A percentile compares a stretch with the other conserved stretches of the same genome.
Conservation (phyloP, 331 rosid genomes). For the Erythrophleum ivorense region DNA sequence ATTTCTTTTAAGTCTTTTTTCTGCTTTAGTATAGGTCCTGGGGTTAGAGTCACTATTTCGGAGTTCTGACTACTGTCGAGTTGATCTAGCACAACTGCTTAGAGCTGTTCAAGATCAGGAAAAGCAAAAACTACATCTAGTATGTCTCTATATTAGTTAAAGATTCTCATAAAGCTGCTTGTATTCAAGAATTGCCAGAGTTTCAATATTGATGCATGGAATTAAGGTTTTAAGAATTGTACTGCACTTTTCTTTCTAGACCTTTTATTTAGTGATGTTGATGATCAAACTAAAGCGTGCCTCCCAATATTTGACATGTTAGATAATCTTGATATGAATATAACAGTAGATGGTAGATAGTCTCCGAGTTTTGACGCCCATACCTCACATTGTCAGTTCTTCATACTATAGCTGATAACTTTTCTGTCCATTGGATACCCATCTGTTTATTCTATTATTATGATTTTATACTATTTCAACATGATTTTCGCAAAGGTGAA, state of each 20-base stretch:
- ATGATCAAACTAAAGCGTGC: constrained; percentile 27
- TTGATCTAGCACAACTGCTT: constrained; percentile 80
- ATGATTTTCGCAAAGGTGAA: background rate
- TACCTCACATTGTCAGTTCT: background rate
- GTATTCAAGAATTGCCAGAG: background rate
- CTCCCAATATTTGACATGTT: background rate
- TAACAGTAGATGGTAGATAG: background rate
- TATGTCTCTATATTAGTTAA: constrained; percentile 41
- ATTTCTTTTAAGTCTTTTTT: constrained; percentile 32
- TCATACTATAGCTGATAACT: background rate
- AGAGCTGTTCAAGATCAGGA: constrained; percentile 86
- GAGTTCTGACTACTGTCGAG: constrained; percentile 58
- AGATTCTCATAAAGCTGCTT: background rate
- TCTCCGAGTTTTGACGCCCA: background rate
- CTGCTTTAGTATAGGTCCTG: constrained; percentile 61
- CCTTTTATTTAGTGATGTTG: background rate
- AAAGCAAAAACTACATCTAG: constrained; percentile 80
- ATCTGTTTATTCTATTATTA: background rate
- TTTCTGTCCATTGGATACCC: background rate
- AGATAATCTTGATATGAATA: constrained; percentile 13
- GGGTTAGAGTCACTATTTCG: constrained; percentile 67
- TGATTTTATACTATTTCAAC: constrained; percentile 1
- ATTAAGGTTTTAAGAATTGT: constrained; percentile 1
- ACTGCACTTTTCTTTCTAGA: constrained; percentile 2
- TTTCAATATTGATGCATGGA: constrained; percentile 21